Evolutionary conservation across 2,329 filamentous ascomycete species (phyloP), one percentile per base, ranked within the genome.

Genomic region (Thelonectria rubi): DNA sequence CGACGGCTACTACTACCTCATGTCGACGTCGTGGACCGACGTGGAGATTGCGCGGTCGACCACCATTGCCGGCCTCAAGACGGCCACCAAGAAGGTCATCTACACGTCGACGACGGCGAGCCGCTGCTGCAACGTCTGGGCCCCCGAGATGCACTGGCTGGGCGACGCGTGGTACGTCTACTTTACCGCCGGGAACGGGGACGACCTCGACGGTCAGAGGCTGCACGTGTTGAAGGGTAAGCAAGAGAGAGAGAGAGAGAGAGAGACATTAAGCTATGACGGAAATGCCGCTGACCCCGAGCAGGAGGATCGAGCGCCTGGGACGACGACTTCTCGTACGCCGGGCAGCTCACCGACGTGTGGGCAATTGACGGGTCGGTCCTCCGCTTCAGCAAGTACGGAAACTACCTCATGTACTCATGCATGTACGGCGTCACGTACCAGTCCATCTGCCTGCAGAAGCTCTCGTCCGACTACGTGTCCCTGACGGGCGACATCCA

Each of bases 51-150:
- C 83, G 1, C 77, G 82, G 2, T 79, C 84, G 0, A 83, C 75
- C 5, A 86, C 83, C 0, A 72, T 87, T 15, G 78, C 80, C 21
- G 84, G 82, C 0, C 73, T 87, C 32, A 84, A 84, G 75, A 82
- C 77, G 0, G 82, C 79, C 0, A 75, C 80, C 43, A 80, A 77
- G 39, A 84, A 83, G 63, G 67, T 75, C 3, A 80, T 86, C 20
- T 86, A 82, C 74, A 78, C 75, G 0, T 81, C 82, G 53, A 75
- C 73, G 6, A 80, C 77, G n/a, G 68, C 82, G 7, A 74, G 73
- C 42, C 75, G 81, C 15, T 82, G 81, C 73, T 83, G 82, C 72
- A 85, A 84, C 63, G 80, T 86, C 58, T 87, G 84, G 84, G 84
- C 84, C 0, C 84, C 84, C 2, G 84, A 85, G 67, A 75, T 84